Conservation (phyloP, 805 yeast genomes). For the Wickerhamomyces mucosus region DNA sequence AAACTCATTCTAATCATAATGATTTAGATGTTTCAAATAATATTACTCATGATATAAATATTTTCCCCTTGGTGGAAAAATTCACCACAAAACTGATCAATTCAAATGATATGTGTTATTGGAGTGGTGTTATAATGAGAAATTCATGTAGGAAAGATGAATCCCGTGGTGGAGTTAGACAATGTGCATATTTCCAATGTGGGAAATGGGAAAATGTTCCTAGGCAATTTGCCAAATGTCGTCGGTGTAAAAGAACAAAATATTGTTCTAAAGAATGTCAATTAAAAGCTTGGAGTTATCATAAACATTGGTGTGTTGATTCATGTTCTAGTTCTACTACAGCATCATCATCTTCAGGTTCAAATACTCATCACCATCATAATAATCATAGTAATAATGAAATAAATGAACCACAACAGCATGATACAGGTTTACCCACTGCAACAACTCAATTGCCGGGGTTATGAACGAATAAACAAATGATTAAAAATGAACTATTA, state of each 20-base stretch:
- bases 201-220: constrained; percentile 92
- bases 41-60: constrained; percentile 31
- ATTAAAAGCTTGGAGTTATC: constrained; percentile 84
- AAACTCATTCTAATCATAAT: constrained; percentile 14
- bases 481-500: too few relatives aligned
- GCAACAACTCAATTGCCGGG: too few relatives aligned
- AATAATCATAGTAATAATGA: too few relatives aligned
- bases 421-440: too few relatives aligned
- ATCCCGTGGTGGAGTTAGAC: constrained; percentile 77
- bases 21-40: constrained; percentile 1
- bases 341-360: too few relatives aligned
- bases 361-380: too few relatives aligned
- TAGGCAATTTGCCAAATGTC: constrained; percentile 88
- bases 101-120: constrained; percentile 77
- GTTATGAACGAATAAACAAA: too few relatives aligned
- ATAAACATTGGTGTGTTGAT: constrained; percentile 81
- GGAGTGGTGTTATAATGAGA: constrained; percentile 98
- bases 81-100: constrained; percentile 61
- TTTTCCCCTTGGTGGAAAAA: constrained; percentile 88
- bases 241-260: constrained; percentile 89
- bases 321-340: constrained; percentile 11
- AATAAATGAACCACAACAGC: too few relatives aligned
- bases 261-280: constrained; percentile 93
- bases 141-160: constrained; percentile 93
- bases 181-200: constrained; percentile 88